Evolutionary conservation across 2,329 filamentous ascomycete species (phyloP), one percentile per base, ranked within the genome.

Genomic region (Beauveria australis): DNA sequence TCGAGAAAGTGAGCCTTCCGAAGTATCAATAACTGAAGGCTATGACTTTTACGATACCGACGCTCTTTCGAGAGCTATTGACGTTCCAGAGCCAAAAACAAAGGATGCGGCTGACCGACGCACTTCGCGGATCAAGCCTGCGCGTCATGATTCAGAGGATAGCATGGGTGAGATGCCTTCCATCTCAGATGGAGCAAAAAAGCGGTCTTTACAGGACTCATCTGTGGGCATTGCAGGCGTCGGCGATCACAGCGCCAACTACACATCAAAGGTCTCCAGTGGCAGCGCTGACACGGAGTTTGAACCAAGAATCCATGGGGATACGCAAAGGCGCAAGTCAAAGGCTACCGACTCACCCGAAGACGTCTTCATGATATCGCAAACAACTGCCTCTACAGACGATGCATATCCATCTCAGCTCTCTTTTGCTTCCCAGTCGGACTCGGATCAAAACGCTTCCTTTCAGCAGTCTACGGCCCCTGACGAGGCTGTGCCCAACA

Each of bases 31-130:
- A 66, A 82, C 79, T 1, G 84, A 86, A 64, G 84, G 84, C 0
- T 87, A 87, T 66, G 84, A 87, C 69, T 87, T 87, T 66, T 87
- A 87, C 67, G 85, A 84, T 66, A 73, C 83, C 30, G 83, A 84
- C n/a, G 79, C 76, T 30, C 70, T 81, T 60, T 72, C 73, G 53
- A 74, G 74, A 49, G 81, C 80, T 7, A 80, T 85, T 52, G 81
- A 85, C 62, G 79, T 84, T 54, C 81, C 78, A 9, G 65, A 69
- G 9, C 68, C 76, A 6, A 75, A 71, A 58, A 76, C 73, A 64
- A 74, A 74, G 59, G 62, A 76, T 73, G 58, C 43, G 12, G 54
- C 40, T 37, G 33, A 63, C 33, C 60, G 24, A 18, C 43, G 46
- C 66, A 44, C 7, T 3, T 52, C 59, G 6, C 41, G 61, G 44